Evolutionary conservation across 768 basidiomycete genomes (phyloP).

Genomic region (Asterophora lycoperdoides): DNA sequence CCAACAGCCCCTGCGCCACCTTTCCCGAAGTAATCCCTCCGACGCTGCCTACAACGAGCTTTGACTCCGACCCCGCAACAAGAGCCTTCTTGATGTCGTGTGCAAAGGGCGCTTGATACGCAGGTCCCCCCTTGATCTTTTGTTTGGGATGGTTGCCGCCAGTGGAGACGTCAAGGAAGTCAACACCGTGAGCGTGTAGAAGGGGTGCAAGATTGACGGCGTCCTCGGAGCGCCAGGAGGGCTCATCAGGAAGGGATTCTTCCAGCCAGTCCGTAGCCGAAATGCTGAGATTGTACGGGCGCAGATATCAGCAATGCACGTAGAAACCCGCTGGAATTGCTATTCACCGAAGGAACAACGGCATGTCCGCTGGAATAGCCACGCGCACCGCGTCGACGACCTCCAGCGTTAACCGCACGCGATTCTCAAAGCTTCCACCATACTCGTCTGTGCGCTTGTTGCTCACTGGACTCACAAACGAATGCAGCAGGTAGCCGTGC

Average conservation of each 20-base stretch:
- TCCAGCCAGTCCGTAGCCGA: conserved; percentile 76
- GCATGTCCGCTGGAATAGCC: conserved; percentile 55
- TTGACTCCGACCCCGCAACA: conserved; percentile 30
- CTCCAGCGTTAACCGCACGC: conserved; percentile 28
- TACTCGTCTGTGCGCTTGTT: conserved; percentile 68
- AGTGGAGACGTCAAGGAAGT: conserved; percentile 68
- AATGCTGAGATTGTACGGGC: conserved; percentile 36
- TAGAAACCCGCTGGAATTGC: conserved; percentile 3
- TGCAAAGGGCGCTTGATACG: conserved; percentile 55
- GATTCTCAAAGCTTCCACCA: conserved; percentile 69
- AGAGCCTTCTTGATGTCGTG: conserved; percentile 44
- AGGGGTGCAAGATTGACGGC: conserved; percentile 56
- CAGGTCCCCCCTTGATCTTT: conserved; percentile 29
- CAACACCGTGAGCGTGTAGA: conserved; percentile 62
- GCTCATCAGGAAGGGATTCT: conserved; percentile 49
- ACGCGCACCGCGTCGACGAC: conserved; percentile 60
- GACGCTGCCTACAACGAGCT: conserved; percentile 44
- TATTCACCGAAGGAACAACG: conserved; percentile 69
- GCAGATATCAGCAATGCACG: neutral
- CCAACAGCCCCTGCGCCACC: conserved; percentile 54
- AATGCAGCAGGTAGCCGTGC: conserved; percentile 56
- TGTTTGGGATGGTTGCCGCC: conserved; percentile 54
- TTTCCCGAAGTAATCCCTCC: conserved; percentile 54
- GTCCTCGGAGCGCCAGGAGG: conserved; percentile 67
- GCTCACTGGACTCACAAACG: conserved; percentile 56